These are phyloP conservation scores for Fragilariopsis cylindrus DNA, from an alignment of 108 stramenopile genomes.

Conservation along the genomic window DNA sequence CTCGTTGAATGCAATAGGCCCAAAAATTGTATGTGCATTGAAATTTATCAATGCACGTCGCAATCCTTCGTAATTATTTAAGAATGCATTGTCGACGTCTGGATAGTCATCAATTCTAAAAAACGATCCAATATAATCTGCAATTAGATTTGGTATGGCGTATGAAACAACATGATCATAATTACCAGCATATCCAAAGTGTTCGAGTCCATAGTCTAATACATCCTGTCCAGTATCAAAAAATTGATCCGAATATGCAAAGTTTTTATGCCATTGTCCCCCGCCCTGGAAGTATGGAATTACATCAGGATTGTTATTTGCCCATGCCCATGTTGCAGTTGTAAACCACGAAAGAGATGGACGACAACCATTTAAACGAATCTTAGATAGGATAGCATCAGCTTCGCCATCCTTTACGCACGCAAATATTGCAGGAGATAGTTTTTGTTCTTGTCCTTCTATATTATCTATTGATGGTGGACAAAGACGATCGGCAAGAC, in stretches of 20 bases:
- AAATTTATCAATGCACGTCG: constrained; percentile 42
- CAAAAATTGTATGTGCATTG: constrained; percentile 53
- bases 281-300: constrained; percentile 49
- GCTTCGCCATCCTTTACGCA: constrained; percentile 43
- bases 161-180: constrained; percentile 48
- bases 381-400: constrained; percentile 25
- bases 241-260: constrained; percentile 45
- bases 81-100: constrained; percentile 20
- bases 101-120: constrained; percentile 37
- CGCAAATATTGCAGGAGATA: constrained; percentile 45
- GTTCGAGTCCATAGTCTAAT: constrained; percentile 17
- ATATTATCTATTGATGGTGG: constrained; percentile 4
- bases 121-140: constrained; percentile 22
- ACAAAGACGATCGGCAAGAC: constrained; percentile 45
- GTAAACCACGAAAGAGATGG: constrained; percentile 45
- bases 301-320: constrained; percentile 24
- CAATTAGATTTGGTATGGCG: constrained; percentile 45
- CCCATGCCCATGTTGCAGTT: constrained; percentile 49
- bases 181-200: constrained; percentile 33
- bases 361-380: constrained; percentile 39
- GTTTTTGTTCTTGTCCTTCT: not conserved
- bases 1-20: constrained; percentile 46
- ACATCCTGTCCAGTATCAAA: constrained; percentile 41
- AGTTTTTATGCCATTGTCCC: constrained; percentile 51
- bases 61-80: constrained; percentile 40